Conservation (phyloP, 345 rosid genomes). For the Rhodamnia argentea region DNA sequence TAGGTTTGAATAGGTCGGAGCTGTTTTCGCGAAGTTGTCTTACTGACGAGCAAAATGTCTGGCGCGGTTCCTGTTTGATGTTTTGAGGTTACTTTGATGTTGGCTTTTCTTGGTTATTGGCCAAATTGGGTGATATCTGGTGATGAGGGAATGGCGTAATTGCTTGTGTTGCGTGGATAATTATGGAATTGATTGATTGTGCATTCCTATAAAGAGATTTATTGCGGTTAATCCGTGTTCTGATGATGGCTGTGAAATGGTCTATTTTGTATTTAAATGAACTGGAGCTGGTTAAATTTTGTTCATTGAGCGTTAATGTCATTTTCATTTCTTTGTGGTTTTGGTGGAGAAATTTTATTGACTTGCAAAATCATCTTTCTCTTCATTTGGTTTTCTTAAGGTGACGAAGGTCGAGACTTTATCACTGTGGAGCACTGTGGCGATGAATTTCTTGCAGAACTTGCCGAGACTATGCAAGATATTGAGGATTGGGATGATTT, state of each 20-base stretch:
- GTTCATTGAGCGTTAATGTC: neutral
- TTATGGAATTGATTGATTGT: neutral
- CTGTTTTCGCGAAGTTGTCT: too few species aligned
- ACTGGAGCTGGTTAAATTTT: neutral
- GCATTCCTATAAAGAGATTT: neutral
- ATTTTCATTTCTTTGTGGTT: neutral
- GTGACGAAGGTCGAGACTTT: conserved; percentile 80
- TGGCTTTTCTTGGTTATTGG: too few species aligned
- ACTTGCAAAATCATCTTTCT: neutral
- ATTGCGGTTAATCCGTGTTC: neutral
- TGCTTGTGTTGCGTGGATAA: neutral
- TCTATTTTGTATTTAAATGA: neutral
- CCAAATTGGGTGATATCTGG: too few species aligned
- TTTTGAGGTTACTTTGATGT: too few species aligned
- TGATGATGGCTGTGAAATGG: neutral
- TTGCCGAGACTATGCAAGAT: conserved; percentile 72
- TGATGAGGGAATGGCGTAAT: neutral
- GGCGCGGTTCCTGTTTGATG: neutral
- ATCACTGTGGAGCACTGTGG: conserved; percentile 79
- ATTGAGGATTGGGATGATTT: conserved; percentile 88
- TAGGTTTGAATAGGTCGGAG: too few species aligned
- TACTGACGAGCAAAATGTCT: neutral
- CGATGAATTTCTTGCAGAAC: conserved; percentile 69
- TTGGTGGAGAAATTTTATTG: neutral
- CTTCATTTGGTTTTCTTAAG: conserved; percentile 8